Evolutionary conservation across 345 rosid species (phyloP), one percentile per base, ranked within the genome.

Genomic region (Noccaea caerulescens): DNA sequence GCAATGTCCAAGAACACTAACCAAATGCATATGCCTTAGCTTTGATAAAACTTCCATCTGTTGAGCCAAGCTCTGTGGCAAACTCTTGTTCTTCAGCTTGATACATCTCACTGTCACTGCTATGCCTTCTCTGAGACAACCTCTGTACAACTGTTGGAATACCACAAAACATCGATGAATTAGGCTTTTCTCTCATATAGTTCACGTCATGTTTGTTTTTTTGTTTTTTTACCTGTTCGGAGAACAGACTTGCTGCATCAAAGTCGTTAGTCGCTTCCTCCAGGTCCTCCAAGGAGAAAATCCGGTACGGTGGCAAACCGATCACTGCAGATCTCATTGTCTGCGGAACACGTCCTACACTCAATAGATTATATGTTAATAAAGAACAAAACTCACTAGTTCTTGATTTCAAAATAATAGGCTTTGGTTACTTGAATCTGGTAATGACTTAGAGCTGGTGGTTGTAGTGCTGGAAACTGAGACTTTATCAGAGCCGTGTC

Each of bases 241-340:
- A 80, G 53, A 87, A 45, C 45, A 88, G 84, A 75, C 83, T 86
- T 55, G 73, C 53, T 59, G 86, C 80, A 78, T 93, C 88, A 67
- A 93, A 93, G 58, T 83, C 83, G 76, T 82, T 84, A 8, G 96
- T 93, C 32, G 90, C 98, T 55, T 87, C 92, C 78, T 93, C 97
- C 14, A 93, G 70, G 51, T 93, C 96, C 73, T 91, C 97, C 75
- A 88, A 77, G 14, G 85, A 79, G 83, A 86, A 91, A 54, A 79
- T 81, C 0, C 83, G 84, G 69, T 86, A 91, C 0, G 91, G 87
- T 18, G 88, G 84, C n/a, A 93, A 87, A 51, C 98, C 97, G 3
- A 93, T 83, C 23, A 89, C 88, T 30, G 87, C 88, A 10, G 88
- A 83, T 70, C 93, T 87, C 97, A 91, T 87, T 41, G 91, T 86